Evolutionary conservation across 768 basidiomycete species (phyloP), one percentile per base, ranked within the genome.

Genomic region (Krasilnikovozyma curviuscula): DNA sequence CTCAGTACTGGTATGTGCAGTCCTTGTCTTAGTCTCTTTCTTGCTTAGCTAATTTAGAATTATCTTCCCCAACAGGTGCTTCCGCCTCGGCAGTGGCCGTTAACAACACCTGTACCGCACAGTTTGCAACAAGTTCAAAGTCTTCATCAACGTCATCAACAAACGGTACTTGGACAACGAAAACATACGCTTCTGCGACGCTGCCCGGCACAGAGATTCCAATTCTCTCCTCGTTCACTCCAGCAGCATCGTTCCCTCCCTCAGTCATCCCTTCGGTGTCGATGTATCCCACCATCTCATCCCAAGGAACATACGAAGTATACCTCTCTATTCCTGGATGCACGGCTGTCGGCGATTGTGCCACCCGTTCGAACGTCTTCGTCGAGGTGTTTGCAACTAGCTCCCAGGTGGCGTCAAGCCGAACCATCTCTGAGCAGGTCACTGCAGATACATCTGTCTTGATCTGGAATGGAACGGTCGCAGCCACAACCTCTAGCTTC

Each of bases 271-370:
- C 93, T 13, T 77, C 72, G 30, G 75, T 91, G 61, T 88, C 82
- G 0, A 93, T 84, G 79, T 72, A 75, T 63, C 89, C 89, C 0
- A 86, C 84, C 57, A 79, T 97, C n/a, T 83, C 83, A 0, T 79
- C 83, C 9, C 72, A 81, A 3, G 93, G 88, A 28, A 67, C 74
- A 50, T 98, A 98, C 64, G 74, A 79, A 34, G 70, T 97, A 54
- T 81, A 79, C 64, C 60, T 97, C 34, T 70, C 83, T 37, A 72
- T 91, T 14, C 93, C 93, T 0, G 89, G 89, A 12, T 98, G 93
- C 65, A 67, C 69, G 3, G 66, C 76, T 48, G 73, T 86, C 58
- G 75, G 78, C 53, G 81, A 91, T 58, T 98, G 93, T 59, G 69
- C 64, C 14, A 63, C 69, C 23, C 77, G 93, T 14, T 93, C 89